Evolutionary conservation across 192 early-diverging fungal species (phyloP).

Genomic region (Kickxella alabastrina): DNA sequence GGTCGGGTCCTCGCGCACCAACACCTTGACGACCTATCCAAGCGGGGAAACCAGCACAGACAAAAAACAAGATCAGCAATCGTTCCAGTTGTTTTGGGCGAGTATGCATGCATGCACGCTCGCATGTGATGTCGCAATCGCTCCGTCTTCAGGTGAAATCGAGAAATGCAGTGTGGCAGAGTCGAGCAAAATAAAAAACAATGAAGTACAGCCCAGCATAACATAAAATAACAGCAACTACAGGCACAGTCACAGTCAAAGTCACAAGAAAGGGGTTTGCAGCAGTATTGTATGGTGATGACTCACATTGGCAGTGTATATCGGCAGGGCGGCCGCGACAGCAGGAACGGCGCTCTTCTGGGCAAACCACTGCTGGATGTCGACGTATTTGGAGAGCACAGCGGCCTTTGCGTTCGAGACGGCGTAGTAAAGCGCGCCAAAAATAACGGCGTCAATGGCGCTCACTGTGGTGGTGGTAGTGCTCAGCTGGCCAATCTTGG

Average conservation of each 20-base stretch:
- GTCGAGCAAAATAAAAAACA: too few relatives aligned
- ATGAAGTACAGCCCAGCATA: too few relatives aligned
- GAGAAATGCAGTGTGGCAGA: too few relatives aligned
- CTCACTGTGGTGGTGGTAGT: constrained; percentile 9
- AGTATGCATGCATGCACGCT: too few relatives aligned
- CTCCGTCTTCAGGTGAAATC: too few relatives aligned
- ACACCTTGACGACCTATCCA: constrained; percentile 43
- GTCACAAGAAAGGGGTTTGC: too few relatives aligned
- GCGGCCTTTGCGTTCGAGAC: constrained; percentile 22
- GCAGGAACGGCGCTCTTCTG: constrained; percentile 8
- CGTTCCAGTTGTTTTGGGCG: too few relatives aligned
- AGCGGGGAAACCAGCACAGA: too few relatives aligned
- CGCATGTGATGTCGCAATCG: too few relatives aligned
- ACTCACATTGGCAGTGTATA: constrained; percentile 41
- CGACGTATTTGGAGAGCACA: constrained; percentile 16
- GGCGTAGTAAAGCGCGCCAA: constrained; percentile 41
- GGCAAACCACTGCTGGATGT: constrained; percentile 30
- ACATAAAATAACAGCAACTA: not conserved
- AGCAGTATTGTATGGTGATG: constrained; percentile 12
- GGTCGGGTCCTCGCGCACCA: constrained; percentile 46
- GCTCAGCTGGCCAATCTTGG: constrained; percentile 8
- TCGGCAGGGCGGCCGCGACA: constrained; percentile 26
- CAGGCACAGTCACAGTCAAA: not conserved
- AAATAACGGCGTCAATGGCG: constrained; percentile 28
- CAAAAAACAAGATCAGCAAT: too few relatives aligned